Conservation (phyloP, 352 stramenopile genomes). For the Phytophthora europaea region DNA sequence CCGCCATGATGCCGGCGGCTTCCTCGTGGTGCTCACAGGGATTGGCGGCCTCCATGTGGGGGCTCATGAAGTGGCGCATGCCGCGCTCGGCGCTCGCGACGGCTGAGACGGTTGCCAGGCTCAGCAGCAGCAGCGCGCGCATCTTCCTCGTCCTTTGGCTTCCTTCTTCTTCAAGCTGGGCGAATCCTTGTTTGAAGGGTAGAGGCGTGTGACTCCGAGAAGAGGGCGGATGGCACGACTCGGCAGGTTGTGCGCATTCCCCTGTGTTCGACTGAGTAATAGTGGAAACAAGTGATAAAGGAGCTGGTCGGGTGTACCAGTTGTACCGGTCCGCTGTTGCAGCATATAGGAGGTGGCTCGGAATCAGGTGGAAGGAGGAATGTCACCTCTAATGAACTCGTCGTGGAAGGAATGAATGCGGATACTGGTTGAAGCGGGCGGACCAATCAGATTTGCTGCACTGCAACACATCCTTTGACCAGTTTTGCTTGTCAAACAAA, state of each 20-base stretch:
- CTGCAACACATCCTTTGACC: neutral
- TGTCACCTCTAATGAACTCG: slow-evolving; percentile 10
- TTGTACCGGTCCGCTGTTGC: neutral
- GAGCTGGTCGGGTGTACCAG: slow-evolving; percentile 3
- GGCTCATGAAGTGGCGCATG: slow-evolving; percentile 10
- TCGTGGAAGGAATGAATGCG: slow-evolving; percentile 32
- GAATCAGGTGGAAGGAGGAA: slow-evolving; percentile 12
- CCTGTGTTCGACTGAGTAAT: slow-evolving; percentile 5
- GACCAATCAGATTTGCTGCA: slow-evolving; percentile 5
- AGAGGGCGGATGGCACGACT: slow-evolving; percentile 21
- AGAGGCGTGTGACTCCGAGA: slow-evolving; percentile 22
- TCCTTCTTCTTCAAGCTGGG: slow-evolving; percentile 47
- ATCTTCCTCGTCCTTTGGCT: slow-evolving; percentile 25
- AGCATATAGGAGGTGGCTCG: neutral
- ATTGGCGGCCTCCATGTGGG: slow-evolving; percentile 6
- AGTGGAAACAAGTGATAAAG: neutral
- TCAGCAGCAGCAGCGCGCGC: slow-evolving; percentile 34
- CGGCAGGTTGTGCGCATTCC: neutral
- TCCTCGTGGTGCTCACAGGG: slow-evolving; percentile 21
- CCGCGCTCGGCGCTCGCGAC: slow-evolving; percentile 27
- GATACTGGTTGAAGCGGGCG: slow-evolving; percentile 24
- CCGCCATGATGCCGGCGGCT: slow-evolving; percentile 33
- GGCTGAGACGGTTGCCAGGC: slow-evolving; percentile 29
- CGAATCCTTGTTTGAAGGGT: slow-evolving; percentile 40
- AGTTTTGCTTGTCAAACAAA: too few relatives aligned